Conservation (phyloP, 1,284 basidiomycete species). For the Ustilago sp. region DNA sequence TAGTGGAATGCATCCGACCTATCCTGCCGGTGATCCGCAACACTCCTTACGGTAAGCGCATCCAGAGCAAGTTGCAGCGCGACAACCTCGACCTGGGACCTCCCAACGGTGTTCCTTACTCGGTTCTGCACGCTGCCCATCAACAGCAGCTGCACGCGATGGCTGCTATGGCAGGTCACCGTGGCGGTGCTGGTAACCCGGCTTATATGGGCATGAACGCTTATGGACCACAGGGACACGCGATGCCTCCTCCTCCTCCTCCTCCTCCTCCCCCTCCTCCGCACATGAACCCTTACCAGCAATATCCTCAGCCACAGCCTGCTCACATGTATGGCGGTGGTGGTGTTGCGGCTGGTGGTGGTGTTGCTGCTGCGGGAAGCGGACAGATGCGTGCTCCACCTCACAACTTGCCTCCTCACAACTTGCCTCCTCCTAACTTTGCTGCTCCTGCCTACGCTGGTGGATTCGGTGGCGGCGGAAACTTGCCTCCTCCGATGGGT, state of each 20-base stretch:
- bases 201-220: constrained; percentile 36
- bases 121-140: constrained; percentile 56
- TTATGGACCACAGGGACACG: constrained; percentile 20
- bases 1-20: constrained; percentile 68
- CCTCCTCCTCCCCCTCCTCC: background rate
- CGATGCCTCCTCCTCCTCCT: constrained; percentile 9
- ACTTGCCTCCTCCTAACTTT: constrained; percentile 36
- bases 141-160: constrained; percentile 60
- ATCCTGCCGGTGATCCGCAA: constrained; percentile 69
- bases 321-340: constrained; percentile 24
- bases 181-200: constrained; percentile 2
- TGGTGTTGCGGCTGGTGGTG: background rate
- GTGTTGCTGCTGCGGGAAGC: constrained; percentile 4
- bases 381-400: constrained; percentile 8
- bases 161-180: constrained; percentile 41
- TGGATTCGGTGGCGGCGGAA: constrained; percentile 8
- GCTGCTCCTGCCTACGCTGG: constrained; percentile 9
- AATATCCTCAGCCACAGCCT: constrained; percentile 19
- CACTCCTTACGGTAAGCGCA: constrained; percentile 69
- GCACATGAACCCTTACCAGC: constrained; percentile 13
- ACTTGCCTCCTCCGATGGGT: constrained; percentile 20
- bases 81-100: constrained; percentile 61
- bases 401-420: constrained; percentile 9
- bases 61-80: constrained; percentile 69
- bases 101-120: constrained; percentile 55